These are phyloP conservation scores for Podila clonocystis DNA, from an alignment of 192 early-diverging fungal genomes.

Conservation along the genomic window DNA sequence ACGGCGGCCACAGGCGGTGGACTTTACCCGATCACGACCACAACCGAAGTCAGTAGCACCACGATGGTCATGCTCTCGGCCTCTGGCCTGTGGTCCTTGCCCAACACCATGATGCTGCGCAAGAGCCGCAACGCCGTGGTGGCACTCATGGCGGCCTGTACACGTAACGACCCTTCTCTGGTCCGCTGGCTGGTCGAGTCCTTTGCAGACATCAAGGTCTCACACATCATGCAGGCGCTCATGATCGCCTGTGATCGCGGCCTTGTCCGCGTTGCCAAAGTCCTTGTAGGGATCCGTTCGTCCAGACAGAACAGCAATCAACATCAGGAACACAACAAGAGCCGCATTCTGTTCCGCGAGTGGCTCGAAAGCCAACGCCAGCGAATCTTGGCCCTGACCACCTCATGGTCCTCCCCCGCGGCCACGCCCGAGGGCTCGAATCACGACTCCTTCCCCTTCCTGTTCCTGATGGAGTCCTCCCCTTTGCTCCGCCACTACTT, in stretches of 20 bases:
- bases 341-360: background rate
- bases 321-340: background rate
- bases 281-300: constrained; percentile 6
- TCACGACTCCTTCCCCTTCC: constrained; percentile 27
- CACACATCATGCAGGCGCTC: constrained; percentile 41
- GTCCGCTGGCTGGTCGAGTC: constrained; percentile 43
- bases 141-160: constrained; percentile 40
- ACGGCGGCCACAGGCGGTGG: background rate
- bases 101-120: constrained; percentile 40
- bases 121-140: constrained; percentile 37
- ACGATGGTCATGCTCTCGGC: constrained; percentile 32
- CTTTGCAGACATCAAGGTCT: constrained; percentile 41
- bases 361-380: background rate
- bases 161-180: constrained; percentile 28
- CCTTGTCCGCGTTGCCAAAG: constrained; percentile 14
- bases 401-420: background rate
- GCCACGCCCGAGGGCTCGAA: background rate
- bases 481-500: constrained; percentile 40
- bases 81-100: constrained; percentile 13
- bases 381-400: background rate
- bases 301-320: background rate
- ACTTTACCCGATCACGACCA: background rate
- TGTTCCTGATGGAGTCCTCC: constrained; percentile 46
- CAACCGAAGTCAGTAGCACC: constrained; percentile 3
- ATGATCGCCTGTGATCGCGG: constrained; percentile 45